Evolutionary conservation across 2,329 filamentous ascomycete genomes (phyloP).

Genomic region (Colletotrichum caudatum): DNA sequence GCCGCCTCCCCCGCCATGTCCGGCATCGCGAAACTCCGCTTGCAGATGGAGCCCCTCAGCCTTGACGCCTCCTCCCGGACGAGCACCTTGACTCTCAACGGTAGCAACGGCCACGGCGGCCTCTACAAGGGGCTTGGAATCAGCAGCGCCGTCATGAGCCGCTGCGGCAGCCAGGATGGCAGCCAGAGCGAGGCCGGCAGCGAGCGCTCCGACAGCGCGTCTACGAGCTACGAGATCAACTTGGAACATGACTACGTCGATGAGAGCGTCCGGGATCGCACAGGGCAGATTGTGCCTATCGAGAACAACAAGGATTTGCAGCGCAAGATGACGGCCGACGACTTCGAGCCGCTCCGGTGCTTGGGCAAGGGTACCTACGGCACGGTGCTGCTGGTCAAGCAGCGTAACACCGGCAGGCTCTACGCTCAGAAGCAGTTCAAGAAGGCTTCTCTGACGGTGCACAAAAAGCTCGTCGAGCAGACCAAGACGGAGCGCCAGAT

Average conservation of each 20-base stretch:
- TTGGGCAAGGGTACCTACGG: constrained; percentile 97
- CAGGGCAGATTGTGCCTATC: constrained; percentile 58
- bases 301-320: constrained; percentile 67
- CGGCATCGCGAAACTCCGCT: constrained; percentile 85
- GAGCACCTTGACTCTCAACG: constrained; percentile 67
- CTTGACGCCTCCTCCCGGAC: constrained; percentile 69
- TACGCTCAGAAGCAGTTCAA: constrained; percentile 99
- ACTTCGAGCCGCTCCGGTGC: constrained; percentile 91
- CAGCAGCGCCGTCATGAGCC: constrained; percentile 68
- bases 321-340: constrained; percentile 90
- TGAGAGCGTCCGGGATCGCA: constrained; percentile 64
- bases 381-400: constrained; percentile 93
- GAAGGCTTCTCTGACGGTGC: constrained; percentile 93
- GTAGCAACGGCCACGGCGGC: constrained; percentile 56
- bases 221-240: constrained; percentile 85
- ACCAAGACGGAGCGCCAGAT: constrained; percentile 97
- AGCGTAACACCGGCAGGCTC: constrained; percentile 85
- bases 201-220: constrained; percentile 73
- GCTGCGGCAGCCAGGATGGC: constrained; percentile 67
- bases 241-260: constrained; percentile 89
- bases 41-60: constrained; percentile 83
- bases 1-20: constrained; percentile 67
- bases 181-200: constrained; percentile 65
- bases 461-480: constrained; percentile 96
- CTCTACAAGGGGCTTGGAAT: constrained; percentile 48